These are phyloP conservation scores for Bruguiera parviflora DNA, from an alignment of 345 rosid species.

Conservation along the genomic window DNA sequence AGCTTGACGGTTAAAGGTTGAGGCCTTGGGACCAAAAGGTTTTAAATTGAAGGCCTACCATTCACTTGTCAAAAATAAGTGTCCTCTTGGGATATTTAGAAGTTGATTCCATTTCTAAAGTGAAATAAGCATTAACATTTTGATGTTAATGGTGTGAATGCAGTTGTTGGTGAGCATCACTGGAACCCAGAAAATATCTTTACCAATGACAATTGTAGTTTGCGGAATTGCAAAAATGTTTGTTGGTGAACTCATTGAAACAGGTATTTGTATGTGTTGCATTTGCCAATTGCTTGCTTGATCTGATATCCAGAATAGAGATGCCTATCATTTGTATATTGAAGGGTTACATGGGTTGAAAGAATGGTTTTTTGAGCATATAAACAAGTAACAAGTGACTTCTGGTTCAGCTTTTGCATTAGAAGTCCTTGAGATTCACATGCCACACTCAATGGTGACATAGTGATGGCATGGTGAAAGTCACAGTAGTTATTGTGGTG, in stretches of 20 bases:
- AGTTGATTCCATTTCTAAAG: conserved; percentile 1
- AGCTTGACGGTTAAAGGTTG: no score
- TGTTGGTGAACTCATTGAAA: conserved; percentile 98
- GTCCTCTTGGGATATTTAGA: not conserved
- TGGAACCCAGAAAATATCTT: conserved; percentile 72
- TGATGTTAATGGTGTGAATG: conserved; percentile 22
- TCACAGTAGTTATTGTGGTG: no score
- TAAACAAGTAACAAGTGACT: not conserved
- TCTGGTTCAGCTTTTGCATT: not conserved
- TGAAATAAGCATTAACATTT: not conserved
- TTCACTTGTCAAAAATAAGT: not conserved
- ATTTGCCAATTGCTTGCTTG: not conserved
- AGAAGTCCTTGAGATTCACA: no score
- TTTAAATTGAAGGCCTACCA: no score
- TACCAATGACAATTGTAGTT: conserved; percentile 79
- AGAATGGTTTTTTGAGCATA: not conserved
- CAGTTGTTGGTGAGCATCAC: conserved; percentile 75
- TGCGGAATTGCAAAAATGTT: conserved; percentile 98
- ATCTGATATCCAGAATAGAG: not conserved
- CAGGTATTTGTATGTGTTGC: conserved; percentile 42
- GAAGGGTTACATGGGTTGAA: not conserved
- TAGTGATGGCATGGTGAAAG: no score
- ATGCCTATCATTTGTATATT: not conserved
- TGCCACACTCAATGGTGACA: no score
- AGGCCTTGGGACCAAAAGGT: no score